Evolutionary conservation across 2,329 filamentous ascomycete species (phyloP).

Genomic region (Clathrospora elynae): DNA sequence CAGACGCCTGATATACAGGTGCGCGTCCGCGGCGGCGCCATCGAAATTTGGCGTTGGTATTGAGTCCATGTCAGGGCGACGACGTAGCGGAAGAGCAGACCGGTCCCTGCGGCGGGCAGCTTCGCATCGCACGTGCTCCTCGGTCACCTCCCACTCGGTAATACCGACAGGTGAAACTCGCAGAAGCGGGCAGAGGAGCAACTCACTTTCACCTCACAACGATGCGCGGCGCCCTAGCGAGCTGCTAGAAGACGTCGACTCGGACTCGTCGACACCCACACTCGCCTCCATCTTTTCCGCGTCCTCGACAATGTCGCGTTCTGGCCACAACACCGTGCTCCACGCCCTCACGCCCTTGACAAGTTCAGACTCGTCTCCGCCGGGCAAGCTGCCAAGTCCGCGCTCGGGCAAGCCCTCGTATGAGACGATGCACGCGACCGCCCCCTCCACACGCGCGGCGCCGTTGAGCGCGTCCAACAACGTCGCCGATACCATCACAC

Average conservation of each 20-base stretch:
- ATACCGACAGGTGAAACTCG: slow-evolving; percentile 19
- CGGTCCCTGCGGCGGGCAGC: slow-evolving; percentile 29
- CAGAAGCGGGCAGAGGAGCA: slow-evolving; percentile 23
- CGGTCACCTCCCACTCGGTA: slow-evolving; percentile 24
- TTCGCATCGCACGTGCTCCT: slow-evolving; percentile 34
- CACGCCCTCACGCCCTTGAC: slow-evolving; percentile 68
- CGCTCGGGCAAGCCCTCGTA: slow-evolving; percentile 49
- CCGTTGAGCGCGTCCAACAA: slow-evolving; percentile 40
- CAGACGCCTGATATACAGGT: slow-evolving; percentile 69
- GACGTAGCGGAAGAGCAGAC: slow-evolving; percentile 44
- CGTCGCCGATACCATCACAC: slow-evolving; percentile 56
- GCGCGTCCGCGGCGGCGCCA: slow-evolving; percentile 74
- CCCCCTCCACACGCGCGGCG: slow-evolving; percentile 39
- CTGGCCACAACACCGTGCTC: slow-evolving; percentile 59
- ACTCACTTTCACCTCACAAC: slow-evolving; percentile 30
- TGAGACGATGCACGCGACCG: slow-evolving; percentile 44
- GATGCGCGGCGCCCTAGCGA: slow-evolving; percentile 58
- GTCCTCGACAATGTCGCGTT: slow-evolving; percentile 58
- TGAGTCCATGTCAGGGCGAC: slow-evolving; percentile 64
- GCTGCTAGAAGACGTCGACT: slow-evolving; percentile 71
- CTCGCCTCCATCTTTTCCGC: slow-evolving; percentile 70
- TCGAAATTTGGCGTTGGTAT: slow-evolving; percentile 77
- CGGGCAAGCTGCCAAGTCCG: slow-evolving; percentile 62
- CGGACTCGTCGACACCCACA: slow-evolving; percentile 66
- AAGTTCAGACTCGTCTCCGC: slow-evolving; percentile 68